Percentiles rank a stretch among this genome's conserved stretches.
Evolutionary conservation across 2,329 filamentous ascomycete species (phyloP).

Genomic region (Penicillium sp.): DNA sequence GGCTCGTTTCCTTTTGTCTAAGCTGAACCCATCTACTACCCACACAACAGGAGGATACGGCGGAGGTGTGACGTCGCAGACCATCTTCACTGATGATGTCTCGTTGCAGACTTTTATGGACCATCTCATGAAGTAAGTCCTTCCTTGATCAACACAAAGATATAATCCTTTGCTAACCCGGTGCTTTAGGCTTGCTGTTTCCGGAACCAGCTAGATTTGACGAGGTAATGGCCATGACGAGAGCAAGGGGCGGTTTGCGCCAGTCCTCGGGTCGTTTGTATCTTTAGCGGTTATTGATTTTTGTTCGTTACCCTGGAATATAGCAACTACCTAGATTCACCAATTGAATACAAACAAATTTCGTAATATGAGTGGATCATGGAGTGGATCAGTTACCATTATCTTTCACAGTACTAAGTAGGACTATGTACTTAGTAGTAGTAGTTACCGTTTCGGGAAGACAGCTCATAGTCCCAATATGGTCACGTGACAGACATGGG

Average conservation of each 20-base stretch:
- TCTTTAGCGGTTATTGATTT: conserved; percentile 37
- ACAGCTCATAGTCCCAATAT: too few species aligned
- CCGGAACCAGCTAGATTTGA: conserved; percentile 41
- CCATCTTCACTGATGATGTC: conserved; percentile 97
- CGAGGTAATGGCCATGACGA: conserved; percentile 27
- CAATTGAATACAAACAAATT: too few species aligned
- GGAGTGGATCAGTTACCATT: too few species aligned
- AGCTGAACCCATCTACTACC: conserved; percentile 94
- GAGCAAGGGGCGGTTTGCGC: conserved; percentile 26
- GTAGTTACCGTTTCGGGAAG: too few species aligned
- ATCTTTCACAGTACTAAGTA: too few species aligned
- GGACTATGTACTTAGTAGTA: too few species aligned
- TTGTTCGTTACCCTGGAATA: too few species aligned
- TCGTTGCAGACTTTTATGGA: conserved; percentile 99
- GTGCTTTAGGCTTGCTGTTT: conserved; percentile 41
- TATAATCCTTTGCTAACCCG: conserved; percentile 27
- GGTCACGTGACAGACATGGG: too few species aligned
- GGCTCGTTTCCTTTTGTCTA: conserved; percentile 89
- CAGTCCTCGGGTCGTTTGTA: conserved; percentile 32
- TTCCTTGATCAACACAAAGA: not conserved
- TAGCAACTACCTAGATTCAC: too few species aligned
- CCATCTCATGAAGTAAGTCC: conserved; percentile 89
- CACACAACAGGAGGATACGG: conserved; percentile 90
- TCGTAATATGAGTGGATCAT: conserved; percentile 23
- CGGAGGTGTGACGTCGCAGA: conserved; percentile 82